Percentiles rank a stretch among this genome's conserved stretches.
Evolutionary conservation across 305 asterid species (phyloP).

Genomic region (Fraxinus ornus): DNA sequence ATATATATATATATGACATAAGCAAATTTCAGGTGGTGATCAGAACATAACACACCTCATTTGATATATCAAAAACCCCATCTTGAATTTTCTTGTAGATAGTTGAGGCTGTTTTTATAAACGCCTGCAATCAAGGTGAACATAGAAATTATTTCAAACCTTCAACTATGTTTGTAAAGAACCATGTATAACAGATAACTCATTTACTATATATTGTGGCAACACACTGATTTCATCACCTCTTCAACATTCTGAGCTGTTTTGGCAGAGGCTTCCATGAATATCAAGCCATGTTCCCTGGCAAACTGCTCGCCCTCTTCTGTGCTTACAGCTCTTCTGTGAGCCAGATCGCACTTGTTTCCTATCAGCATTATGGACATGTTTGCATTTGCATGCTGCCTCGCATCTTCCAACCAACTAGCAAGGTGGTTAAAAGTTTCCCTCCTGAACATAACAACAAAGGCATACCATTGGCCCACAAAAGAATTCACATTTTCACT

Average conservation of each 20-base stretch:
- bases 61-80: constrained; percentile 69
- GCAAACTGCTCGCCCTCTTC: constrained; percentile 87
- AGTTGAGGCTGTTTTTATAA: constrained; percentile 65
- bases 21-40: neutral
- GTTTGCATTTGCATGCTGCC: constrained; percentile 68
- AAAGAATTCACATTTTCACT: neutral
- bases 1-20: neutral
- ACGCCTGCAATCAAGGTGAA: constrained; percentile 44
- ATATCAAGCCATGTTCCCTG: constrained; percentile 66
- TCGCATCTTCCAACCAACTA: constrained; percentile 80
- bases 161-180: neutral
- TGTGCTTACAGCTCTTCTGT: constrained; percentile 76
- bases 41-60: constrained; percentile 47
- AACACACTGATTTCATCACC: constrained; percentile 30
- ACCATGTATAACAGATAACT: neutral
- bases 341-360: constrained; percentile 66
- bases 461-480: neutral
- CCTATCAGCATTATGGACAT: constrained; percentile 73
- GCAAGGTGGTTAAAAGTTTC: constrained; percentile 80
- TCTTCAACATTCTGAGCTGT: constrained; percentile 79
- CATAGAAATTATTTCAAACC: neutral
- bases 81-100: constrained; percentile 76
- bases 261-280: constrained; percentile 81
- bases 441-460: constrained; percentile 43
- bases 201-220: neutral